Evolutionary conservation across 208 protist genomes (phyloP), one percentile per base, ranked within the genome.

Genomic region (Kentomonas sorsogonicus): DNA sequence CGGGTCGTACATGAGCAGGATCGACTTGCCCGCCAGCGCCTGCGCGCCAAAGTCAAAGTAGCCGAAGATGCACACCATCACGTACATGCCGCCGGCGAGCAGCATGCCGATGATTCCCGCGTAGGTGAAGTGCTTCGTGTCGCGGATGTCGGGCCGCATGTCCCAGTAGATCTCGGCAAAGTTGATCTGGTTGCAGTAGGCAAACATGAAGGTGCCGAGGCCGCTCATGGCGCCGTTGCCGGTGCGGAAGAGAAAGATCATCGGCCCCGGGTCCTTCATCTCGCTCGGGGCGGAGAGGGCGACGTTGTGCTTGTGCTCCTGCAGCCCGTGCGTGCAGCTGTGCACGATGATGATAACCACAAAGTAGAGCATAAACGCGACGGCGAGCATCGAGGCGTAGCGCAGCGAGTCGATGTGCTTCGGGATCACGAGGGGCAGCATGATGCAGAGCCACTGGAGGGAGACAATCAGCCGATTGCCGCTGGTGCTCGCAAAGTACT

Each of bases 351-450:
- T 71, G 27, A 82, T 54, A 30, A 89, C 57, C 40, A 60, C 53
- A 22, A 76, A 71, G 56, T 71, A 76, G 38, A 79, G 52, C 43
- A 86, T 84, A 22, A 79, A 76, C 4, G 53, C 22, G 26, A 86
- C 60, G 4, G 71, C 82, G 50, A 84, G 22, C 5, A 67, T 44
- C 13, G 78, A 84, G 25, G 75, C 55, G 58, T 82, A 79, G 23
- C 78, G 74, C 11, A 89, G 75, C 7, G 77, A 80, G 67, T 89
- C 74, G 57, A 89, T 63, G 34, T 77, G 58, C 57, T 83, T 82
- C 20, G 77, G 77, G 22, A 86, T 58, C 18, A 69, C 64, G 45
- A 86, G 50, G 20, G 82, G 74, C 22, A 89, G 48, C 82, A 89
- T 86, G 25, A 62, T 29, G 41, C 53, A 57, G 2, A 70, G n/a